Base-by-base conservation (phyloP, 2,329 filamentous ascomycete genomes). In the Gnomoniopsis smithogilvyi region DNA sequence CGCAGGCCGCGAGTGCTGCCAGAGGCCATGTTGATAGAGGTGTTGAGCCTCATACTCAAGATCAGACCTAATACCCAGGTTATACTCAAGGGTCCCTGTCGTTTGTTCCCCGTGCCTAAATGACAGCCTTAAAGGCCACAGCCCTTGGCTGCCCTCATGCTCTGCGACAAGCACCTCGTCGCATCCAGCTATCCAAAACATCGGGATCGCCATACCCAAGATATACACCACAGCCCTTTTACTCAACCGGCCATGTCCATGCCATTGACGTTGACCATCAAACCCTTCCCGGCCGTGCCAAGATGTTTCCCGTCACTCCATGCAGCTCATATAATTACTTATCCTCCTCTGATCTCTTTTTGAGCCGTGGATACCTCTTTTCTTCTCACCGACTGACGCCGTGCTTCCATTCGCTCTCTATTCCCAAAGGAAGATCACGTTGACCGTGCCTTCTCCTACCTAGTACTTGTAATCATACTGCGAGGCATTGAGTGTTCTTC, bases 131-230 rank as follows among this genome's bases (percentile, higher is more conserved):
- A 34, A n/a, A 15, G 51, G 26, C 41, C 26, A 33, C 51, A 54
- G 51, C 41, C 38, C 53, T 26, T 38, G 45, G 26, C 43, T 14
- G 46, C 17, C 47, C 45, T 51, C 14, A 14, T 30, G 47, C 54
- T 57, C 54, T 57, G 54, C 36, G 54, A 57, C 54, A 51, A 45
- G 54, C 47, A 34, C 24, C 21, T 46, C 54, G 45, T 57, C 65
- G 66, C 56, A 64, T 66, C 58, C 61, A 61, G 68, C n/a, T 15
- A 70, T 71, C 69, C 69, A 70, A 69, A 63, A 51, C 51, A 59
- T 49, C 68, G 66, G 67, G 69, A 69, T 70, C 67, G 57, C 49
- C 68, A 62, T 65, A 65, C 61, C 66, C 51, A 53, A 48, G 26
- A 26, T 30, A 45, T 33, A 55, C 45, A 17, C 38, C 51, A 43